Conservation (phyloP, 495 filamentous ascomycete species). For the Umbilicaria muhlenbergii region DNA sequence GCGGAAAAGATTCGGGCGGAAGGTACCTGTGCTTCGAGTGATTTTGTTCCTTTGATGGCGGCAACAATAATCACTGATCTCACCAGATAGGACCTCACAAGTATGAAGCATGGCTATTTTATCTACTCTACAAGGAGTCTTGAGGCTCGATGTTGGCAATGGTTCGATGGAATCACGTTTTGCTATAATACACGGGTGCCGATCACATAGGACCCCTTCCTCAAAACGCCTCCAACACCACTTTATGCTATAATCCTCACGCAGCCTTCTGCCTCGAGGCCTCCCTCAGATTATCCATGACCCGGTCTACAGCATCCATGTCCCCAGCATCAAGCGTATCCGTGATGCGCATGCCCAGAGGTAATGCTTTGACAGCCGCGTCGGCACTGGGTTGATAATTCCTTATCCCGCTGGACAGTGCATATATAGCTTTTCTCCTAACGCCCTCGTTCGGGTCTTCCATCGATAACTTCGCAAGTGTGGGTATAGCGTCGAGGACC, state of each 20-base stretch:
- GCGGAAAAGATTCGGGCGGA: no score
- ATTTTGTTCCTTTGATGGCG: no score
- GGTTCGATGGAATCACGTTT: no score
- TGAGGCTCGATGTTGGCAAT: no score
- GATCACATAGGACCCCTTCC: background rate
- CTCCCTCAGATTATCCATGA: constrained; percentile 53
- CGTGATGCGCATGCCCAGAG: constrained; percentile 39
- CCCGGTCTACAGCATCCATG: constrained; percentile 67
- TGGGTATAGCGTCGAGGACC: constrained; percentile 51
- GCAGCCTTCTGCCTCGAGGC: constrained; percentile 16
- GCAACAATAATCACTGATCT: no score
- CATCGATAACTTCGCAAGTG: constrained; percentile 47
- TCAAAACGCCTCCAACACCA: background rate
- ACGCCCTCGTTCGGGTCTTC: constrained; percentile 43
- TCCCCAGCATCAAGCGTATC: constrained; percentile 56
- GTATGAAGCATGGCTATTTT: no score
- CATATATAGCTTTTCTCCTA: constrained; percentile 77
- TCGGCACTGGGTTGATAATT: constrained; percentile 73
- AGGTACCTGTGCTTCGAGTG: no score
- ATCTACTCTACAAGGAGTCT: no score
- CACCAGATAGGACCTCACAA: no score
- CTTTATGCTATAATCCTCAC: background rate
- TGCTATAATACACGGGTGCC: no score
- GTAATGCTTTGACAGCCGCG: constrained; percentile 42
- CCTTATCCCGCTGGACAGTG: constrained; percentile 64